Evolutionary conservation across 352 stramenopile genomes (phyloP).

Genomic region (Phytophthora cactorum): DNA sequence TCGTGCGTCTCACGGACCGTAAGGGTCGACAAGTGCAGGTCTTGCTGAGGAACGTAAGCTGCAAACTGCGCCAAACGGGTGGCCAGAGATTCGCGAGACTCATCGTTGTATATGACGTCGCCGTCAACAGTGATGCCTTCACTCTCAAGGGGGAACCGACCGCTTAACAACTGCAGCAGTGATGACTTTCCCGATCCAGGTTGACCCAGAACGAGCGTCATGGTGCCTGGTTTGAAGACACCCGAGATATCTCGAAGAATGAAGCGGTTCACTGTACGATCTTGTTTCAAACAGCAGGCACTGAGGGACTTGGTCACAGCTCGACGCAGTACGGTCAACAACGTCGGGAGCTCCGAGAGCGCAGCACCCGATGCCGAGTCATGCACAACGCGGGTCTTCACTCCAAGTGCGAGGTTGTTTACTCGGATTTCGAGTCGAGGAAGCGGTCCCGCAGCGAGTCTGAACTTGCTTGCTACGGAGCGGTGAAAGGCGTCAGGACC

Average conservation of each 20-base stretch:
- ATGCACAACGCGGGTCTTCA: slow-evolving; percentile 16
- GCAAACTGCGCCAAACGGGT: slow-evolving; percentile 45
- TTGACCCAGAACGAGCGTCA: slow-evolving; percentile 52
- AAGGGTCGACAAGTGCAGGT: slow-evolving; percentile 56
- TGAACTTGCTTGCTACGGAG: slow-evolving; percentile 36
- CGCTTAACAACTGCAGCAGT: slow-evolving; percentile 47
- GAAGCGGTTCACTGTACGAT: slow-evolving; percentile 22
- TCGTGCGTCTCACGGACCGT: slow-evolving; percentile 84
- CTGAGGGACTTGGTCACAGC: slow-evolving; percentile 14
- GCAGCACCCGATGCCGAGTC: slow-evolving; percentile 4
- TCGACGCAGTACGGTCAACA: slow-evolving; percentile 29
- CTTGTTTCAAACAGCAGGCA: slow-evolving; percentile 10
- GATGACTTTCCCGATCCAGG: slow-evolving; percentile 59
- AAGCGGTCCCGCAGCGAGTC: slow-evolving; percentile 34
- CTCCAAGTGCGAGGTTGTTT: slow-evolving; percentile 39
- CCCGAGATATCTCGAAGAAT: slow-evolving; percentile 47
- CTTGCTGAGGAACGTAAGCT: slow-evolving; percentile 55
- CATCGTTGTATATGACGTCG: slow-evolving; percentile 45
- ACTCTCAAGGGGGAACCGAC: slow-evolving; percentile 40
- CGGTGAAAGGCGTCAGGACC: slow-evolving; percentile 45
- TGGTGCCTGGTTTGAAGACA: slow-evolving; percentile 51
- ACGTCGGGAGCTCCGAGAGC: slow-evolving; percentile 39
- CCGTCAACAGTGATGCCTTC: slow-evolving; percentile 31
- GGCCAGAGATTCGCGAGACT: slow-evolving; percentile 24
- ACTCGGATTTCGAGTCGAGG: slow-evolving; percentile 53